Conservation (phyloP, 2,329 filamentous ascomycete genomes). For the Rosellinia necatrix region DNA sequence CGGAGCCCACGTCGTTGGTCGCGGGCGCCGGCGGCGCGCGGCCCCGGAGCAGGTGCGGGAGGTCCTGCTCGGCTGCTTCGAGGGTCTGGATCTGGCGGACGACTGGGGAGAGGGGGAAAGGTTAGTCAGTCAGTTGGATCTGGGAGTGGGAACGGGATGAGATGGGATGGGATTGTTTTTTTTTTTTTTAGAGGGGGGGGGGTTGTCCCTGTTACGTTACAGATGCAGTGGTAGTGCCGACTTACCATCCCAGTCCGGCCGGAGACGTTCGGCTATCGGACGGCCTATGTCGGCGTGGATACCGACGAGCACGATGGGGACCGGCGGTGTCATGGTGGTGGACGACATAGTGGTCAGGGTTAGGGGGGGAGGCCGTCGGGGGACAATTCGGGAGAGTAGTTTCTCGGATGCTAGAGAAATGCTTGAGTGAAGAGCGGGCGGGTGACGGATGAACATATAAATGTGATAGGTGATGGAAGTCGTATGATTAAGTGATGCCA, state of each 20-base stretch:
- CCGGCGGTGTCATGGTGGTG: slow-evolving; percentile 5
- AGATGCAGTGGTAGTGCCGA: too few relatives aligned
- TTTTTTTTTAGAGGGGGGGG: not conserved
- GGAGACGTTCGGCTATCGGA: slow-evolving; percentile 19
- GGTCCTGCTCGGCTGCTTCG: slow-evolving; percentile 16
- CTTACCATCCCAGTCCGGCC: slow-evolving; percentile 28
- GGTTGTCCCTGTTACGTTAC: too few relatives aligned
- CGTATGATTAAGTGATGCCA: too few relatives aligned
- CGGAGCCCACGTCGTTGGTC: slow-evolving; percentile 24
- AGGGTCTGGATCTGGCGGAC: slow-evolving; percentile 26
- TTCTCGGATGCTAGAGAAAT: not conserved
- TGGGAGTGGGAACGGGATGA: not conserved
- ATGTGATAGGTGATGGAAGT: too few relatives aligned
- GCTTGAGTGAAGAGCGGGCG: too few relatives aligned
- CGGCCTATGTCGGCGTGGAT: slow-evolving; percentile 24
- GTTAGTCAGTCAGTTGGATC: not conserved
- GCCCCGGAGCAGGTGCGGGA: slow-evolving; percentile 23
- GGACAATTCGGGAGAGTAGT: not conserved
- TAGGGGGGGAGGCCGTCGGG: not conserved
- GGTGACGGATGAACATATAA: too few relatives aligned
- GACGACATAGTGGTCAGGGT: too few relatives aligned
- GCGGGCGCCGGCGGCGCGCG: slow-evolving; percentile 1
- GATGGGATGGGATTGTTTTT: too few relatives aligned
- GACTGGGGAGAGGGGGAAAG: slow-evolving; percentile 7
- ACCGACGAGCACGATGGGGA: slow-evolving; percentile 28